These are phyloP conservation scores for Firmiana major DNA, from an alignment of 345 rosid species.

Conservation along the genomic window DNA sequence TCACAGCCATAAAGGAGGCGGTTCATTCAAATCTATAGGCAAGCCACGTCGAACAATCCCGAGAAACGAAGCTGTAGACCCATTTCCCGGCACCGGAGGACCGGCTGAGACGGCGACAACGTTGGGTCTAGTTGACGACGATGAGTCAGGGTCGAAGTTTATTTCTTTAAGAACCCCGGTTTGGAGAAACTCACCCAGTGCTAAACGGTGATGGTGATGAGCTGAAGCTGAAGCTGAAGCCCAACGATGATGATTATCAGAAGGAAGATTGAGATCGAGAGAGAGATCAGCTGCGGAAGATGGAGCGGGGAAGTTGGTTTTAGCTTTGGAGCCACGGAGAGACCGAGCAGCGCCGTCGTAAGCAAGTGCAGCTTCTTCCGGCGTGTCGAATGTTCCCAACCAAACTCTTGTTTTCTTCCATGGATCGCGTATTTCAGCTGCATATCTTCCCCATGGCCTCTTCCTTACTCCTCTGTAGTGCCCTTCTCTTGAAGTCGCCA, in stretches of 20 bases:
- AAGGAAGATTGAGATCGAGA: slow-evolving; percentile 65
- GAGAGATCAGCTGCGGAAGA: slow-evolving; percentile 30
- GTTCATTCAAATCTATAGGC: slow-evolving; percentile 92
- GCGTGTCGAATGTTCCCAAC: slow-evolving; percentile 95
- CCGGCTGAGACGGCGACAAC: slow-evolving; percentile 1
- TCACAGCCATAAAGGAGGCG: slow-evolving; percentile 89
- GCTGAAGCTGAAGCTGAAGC: slow-evolving; percentile 13
- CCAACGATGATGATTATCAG: slow-evolving; percentile 31
- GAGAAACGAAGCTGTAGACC: slow-evolving; percentile 30
- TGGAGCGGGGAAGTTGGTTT: slow-evolving; percentile 82
- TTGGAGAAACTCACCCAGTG: slow-evolving; percentile 54
- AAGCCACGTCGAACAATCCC: slow-evolving; percentile 64
- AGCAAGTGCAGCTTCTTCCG: slow-evolving; percentile 95
- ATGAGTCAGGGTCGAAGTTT: slow-evolving; percentile 21
- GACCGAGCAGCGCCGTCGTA: slow-evolving; percentile 91
- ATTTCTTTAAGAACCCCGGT: slow-evolving; percentile 53
- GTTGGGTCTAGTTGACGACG: slow-evolving; percentile 18
- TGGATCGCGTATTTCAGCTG: slow-evolving; percentile 95
- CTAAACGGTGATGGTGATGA: slow-evolving; percentile 26
- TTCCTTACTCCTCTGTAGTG: slow-evolving; percentile 91
- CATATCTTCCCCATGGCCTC: slow-evolving; percentile 98
- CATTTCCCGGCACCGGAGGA: slow-evolving; percentile 23
- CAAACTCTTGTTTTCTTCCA: slow-evolving; percentile 96
- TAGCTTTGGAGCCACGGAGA: slow-evolving; percentile 88
- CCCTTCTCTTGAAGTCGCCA: slow-evolving; percentile 71